Evolutionary conservation across 352 stramenopile genomes (phyloP).

Genomic region (Peronosclerospora sorghi): DNA sequence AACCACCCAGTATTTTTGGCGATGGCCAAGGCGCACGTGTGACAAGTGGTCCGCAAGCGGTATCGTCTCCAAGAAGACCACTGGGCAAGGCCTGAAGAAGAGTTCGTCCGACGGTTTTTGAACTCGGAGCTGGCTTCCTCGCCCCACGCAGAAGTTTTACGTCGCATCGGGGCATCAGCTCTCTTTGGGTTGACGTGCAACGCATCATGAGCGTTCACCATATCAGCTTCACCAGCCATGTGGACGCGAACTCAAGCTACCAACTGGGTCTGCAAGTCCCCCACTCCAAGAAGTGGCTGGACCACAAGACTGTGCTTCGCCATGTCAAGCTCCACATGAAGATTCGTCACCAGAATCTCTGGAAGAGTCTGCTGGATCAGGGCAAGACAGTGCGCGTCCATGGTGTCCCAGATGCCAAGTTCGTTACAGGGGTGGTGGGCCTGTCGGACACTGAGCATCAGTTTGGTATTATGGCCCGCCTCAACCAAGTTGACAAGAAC

Average conservation of each 20-base stretch:
- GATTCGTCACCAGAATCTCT: not conserved
- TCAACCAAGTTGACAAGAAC: not conserved
- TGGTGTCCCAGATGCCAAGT: not conserved
- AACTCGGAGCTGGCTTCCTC: slow-evolving; percentile 1
- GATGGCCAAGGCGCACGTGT: not conserved
- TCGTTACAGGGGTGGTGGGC: not conserved
- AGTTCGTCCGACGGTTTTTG: slow-evolving; percentile 1
- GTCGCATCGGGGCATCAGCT: slow-evolving; percentile 4
- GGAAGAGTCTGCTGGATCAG: not conserved
- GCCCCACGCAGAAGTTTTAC: too few species aligned
- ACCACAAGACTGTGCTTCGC: too few species aligned
- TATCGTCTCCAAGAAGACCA: slow-evolving; percentile 1
- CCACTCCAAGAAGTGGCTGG: too few species aligned
- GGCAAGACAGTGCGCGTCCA: too few species aligned
- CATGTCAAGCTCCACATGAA: slow-evolving; percentile 4
- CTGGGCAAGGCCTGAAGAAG: slow-evolving; percentile 1
- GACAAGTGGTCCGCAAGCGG: slow-evolving; percentile 3
- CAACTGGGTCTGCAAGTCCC: too few species aligned
- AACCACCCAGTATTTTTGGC: not conserved
- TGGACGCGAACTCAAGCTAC: too few species aligned
- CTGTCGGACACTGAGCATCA: not conserved
- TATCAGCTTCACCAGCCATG: too few species aligned
- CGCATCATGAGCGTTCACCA: not conserved
- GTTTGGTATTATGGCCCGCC: not conserved
- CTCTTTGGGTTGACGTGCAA: slow-evolving; percentile 5